Evolutionary conservation across 2,329 filamentous ascomycete genomes (phyloP), one percentile per base, ranked within the genome.

Genomic region (Diaporthe caulivora): DNA sequence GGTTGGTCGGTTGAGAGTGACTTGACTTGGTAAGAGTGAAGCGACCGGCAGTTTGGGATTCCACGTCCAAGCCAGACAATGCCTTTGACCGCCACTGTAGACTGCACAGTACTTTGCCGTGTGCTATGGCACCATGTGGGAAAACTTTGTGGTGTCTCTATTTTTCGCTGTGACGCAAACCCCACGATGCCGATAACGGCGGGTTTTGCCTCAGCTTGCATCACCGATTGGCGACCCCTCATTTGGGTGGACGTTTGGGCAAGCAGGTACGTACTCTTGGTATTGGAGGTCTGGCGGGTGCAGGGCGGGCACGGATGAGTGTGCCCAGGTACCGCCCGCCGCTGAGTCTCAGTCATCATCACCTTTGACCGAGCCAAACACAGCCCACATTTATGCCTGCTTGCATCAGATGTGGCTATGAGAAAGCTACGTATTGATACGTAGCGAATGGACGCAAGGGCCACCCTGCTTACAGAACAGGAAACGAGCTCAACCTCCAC

Each of bases 151-250:
- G 44, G n/a, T 67, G 62, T 21, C 62, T 67, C 44, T 67, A 31
- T 34, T 62, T 62, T 29, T 67, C 44, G 31, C 47, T 37, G 62
- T 67, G 62, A 67, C 62, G 47, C 15, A 31, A 53, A 67, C 62
- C 62, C 62, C 62, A 53, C 62, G 62, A 67, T 67, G 62, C 62
- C 62, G 62, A 67, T 67, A 67, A 67, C 62, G 62, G 62, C 62
- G 62, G 62, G 62, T 40, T 40, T 67, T 67, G 44, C 62, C 47
- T 53, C 29, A 65, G 62, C n/a, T 53, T 53, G 62, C 62, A 67
- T 67, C 62, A 67, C 47, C 31, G 47, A 53, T 67, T 65, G 44
- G 31, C 62, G 62, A 67, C 62, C 62, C 62, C 62, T 67, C 62
- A 67, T 21, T 10, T 11, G n/a, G 62, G 42, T 17, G 9, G 58